Base-by-base conservation (phyloP, 73 alveolate species). In the Paramecium sexaurelia region DNA sequence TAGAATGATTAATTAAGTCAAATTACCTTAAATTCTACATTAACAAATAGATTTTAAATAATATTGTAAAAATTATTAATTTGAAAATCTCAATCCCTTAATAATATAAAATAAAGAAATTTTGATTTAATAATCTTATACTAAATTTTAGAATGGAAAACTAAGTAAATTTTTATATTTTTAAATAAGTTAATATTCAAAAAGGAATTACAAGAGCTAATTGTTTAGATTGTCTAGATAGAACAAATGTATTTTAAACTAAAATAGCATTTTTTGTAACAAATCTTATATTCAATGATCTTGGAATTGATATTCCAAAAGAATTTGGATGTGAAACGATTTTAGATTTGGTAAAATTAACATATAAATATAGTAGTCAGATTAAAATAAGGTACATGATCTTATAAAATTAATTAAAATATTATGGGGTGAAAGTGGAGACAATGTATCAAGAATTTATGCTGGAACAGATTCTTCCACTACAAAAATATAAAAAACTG, bases 161-260 rank as follows among this genome's bases (percentile, higher is more conserved):
- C 4, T 71, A 71, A 13, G 86, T 71, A 71, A 17, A 15, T 27
- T 55, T 69, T 39, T 33, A 19, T 22, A 40, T 88, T 19, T 22
- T 19, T 57, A 20, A 69, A 55, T n/a, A 36, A 92, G 71, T 35
- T 55, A 91, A 57, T 55, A 78, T 68, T 57, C 85, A 97, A 85
- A 92, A 82, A n/a, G 99, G 99, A 5, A 96, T 95, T 5, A 92
- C 96, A 15, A 69, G 99, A 91, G 95, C 99, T 0, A 97, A 97
- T 78, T 97, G 99, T 41, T 75, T 97, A 43, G 99, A 96, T 84
- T 96, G 99, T 75, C 94, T 97, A 2, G 99, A 97, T 85, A 94
- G 99, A 88, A 97, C 99, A 19, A 97, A 97, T 90, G 98, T 95
- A 10, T 98, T 95, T 39, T 94, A 97, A 92, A 92, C 92, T 41